These are phyloP conservation scores for Huntiella abstrusa DNA, from an alignment of 2,329 filamentous ascomycete genomes.

Conservation along the genomic window DNA sequence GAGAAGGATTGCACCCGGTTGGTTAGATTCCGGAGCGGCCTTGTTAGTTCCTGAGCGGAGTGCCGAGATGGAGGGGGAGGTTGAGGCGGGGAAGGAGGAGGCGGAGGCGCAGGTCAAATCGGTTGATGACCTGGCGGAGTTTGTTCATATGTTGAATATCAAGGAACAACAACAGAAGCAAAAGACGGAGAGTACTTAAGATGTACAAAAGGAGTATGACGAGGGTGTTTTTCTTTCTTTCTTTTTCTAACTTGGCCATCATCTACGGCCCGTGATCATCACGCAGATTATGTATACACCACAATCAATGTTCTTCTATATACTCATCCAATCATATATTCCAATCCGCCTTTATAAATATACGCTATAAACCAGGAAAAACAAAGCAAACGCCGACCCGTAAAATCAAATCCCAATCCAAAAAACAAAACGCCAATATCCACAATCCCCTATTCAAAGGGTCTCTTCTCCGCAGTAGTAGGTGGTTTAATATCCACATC, in stretches of 20 bases:
- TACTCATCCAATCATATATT: background rate
- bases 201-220: background rate
- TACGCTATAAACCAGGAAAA: background rate
- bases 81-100: background rate
- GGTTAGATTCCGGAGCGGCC: conserved; percentile 55
- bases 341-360: background rate
- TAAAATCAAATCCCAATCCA: background rate
- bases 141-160: conserved; percentile 8
- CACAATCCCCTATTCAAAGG: conserved; percentile 3
- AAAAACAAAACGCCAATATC: background rate
- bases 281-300: background rate
- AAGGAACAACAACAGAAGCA: conserved; percentile 5
- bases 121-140: conserved; percentile 1
- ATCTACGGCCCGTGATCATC: no score
- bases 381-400: background rate
- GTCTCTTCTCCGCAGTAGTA: conserved; percentile 13
- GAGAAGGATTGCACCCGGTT: conserved; percentile 59
- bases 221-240: background rate
- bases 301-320: background rate
- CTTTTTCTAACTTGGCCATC: background rate
- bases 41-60: conserved; percentile 47
- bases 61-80: conserved; percentile 26
- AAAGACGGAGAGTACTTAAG: background rate
- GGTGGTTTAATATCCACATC: conserved; percentile 15
- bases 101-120: background rate